Evolutionary conservation across 352 stramenopile genomes (phyloP), one percentile per base, ranked within the genome.

Genomic region (Globisporangium megalacanthum): DNA sequence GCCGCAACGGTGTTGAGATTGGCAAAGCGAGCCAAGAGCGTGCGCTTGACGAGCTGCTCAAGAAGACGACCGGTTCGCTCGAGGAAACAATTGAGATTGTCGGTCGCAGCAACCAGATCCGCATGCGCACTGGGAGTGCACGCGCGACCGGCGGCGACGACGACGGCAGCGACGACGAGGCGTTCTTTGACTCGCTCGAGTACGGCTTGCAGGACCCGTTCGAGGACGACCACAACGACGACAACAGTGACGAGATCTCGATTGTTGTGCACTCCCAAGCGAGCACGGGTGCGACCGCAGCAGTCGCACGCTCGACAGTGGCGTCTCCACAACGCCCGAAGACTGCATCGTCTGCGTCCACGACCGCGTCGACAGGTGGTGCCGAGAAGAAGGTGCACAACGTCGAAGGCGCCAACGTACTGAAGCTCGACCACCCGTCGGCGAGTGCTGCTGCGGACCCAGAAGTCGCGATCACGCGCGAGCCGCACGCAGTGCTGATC

Each of bases 81-180:
- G 83, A 92, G 52, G 68, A 86, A 6, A 90, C 83, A 6, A 86
- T 88, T 49, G 83, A 89, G 58, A 86, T 92, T 42, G 76, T 92
- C 9, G 68, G 48, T 39, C 56, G 35, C 8, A 39, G 48, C 19
- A 61, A 44, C 31, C 68, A 65, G 4, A 60, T 60, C 31, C 70
- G 64, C 55, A 42, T 20, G n/a, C 53, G 61, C 15, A 54, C 69
- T 0, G 72, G 73, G 36, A 83, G 72, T 14, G 47, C 72, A 11
- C 69, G 72, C 20, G 73, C 67, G 49, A 39, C 17, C 15, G 47
- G 25, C 25, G 25, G 41, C 39, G 73, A 83, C 20, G 77, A 83
- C 4, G 75, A 68, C 1, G 71, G 62, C 22, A 92, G 82, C 31
- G 82, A 92, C 35, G 82, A 92, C 70, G 82, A 92, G 55, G 82